phyloP scores from a whole-genome alignment of 1,139 yeast genomes.

The Candida sojae region DNA sequence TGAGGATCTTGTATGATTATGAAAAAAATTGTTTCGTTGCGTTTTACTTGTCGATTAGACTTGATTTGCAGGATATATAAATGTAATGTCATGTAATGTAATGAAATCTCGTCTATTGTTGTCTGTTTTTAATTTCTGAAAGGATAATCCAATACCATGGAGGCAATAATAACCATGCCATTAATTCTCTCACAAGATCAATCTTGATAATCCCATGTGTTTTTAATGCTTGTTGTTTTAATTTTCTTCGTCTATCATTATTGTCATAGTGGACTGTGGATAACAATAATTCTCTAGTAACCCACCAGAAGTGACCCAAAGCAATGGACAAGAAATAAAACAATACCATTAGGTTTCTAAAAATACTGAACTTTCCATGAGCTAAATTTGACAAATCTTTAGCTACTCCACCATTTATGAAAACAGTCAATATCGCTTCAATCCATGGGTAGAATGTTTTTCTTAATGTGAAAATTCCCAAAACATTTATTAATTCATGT shows the following conservation, averaged over 20 bases:
- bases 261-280: constrained; percentile 21
- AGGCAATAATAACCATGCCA: constrained; percentile 28
- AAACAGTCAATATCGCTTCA: constrained; percentile 20
- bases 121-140: constrained; percentile 13
- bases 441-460: constrained; percentile 30
- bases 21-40: no score
- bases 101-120: background rate
- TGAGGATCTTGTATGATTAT: background rate
- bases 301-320: constrained; percentile 46
- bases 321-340: constrained; percentile 21
- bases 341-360: constrained; percentile 16
- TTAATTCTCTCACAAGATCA: constrained; percentile 16
- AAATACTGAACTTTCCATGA: background rate
- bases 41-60: no score
- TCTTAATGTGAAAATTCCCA: constrained; percentile 29
- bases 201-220: constrained; percentile 13
- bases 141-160: constrained; percentile 42
- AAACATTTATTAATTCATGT: constrained; percentile 21
- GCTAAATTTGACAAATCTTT: constrained; percentile 3
- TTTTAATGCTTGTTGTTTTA: constrained; percentile 17
- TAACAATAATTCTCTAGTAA: constrained; percentile 24
- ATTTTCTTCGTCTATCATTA: constrained; percentile 16
- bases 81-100: no score
- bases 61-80: no score
- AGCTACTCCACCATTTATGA: constrained; percentile 11